A percentile compares a stretch with the other conserved stretches of the same genome.
Conservation (phyloP, 306 rosid genomes). For the Fragaria iinumae region DNA sequence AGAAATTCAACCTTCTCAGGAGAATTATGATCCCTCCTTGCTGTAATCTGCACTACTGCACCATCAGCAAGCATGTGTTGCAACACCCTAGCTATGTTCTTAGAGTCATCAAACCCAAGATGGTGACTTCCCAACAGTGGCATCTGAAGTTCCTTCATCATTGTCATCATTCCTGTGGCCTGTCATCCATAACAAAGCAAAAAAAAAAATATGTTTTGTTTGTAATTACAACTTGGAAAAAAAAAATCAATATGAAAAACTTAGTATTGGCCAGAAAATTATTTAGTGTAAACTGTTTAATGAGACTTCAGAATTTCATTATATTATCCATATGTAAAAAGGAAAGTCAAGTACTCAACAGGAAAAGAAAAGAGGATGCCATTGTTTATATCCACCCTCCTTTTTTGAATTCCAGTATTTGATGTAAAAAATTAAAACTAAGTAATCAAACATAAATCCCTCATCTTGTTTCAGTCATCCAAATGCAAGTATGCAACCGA, state of each 20-base stretch:
- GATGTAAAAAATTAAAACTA: not conserved
- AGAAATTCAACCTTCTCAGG: slow-evolving; percentile 59
- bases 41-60: slow-evolving; percentile 67
- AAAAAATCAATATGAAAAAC: not conserved
- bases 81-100: slow-evolving; percentile 78
- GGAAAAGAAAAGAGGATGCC: too few relatives aligned
- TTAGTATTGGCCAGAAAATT: not conserved
- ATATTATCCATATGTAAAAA: not conserved
- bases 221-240: not conserved
- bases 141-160: slow-evolving; percentile 80
- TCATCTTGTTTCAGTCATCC: not conserved
- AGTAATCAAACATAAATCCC: not conserved
- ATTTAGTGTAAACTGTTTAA: not conserved
- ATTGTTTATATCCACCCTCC: not conserved
- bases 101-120: slow-evolving; percentile 92
- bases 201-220: slow-evolving; percentile 2
- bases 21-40: slow-evolving; percentile 52
- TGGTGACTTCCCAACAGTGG: slow-evolving; percentile 87
- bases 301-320: not conserved
- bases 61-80: slow-evolving; percentile 84
- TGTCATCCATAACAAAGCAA: slow-evolving; percentile 34
- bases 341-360: not conserved
- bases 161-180: slow-evolving; percentile 92
- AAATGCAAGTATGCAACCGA: not conserved
- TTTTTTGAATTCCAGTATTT: not conserved